Evolutionary conservation across 2,329 filamentous ascomycete species (phyloP).

Genomic region (Trichoderma endophyticum): DNA sequence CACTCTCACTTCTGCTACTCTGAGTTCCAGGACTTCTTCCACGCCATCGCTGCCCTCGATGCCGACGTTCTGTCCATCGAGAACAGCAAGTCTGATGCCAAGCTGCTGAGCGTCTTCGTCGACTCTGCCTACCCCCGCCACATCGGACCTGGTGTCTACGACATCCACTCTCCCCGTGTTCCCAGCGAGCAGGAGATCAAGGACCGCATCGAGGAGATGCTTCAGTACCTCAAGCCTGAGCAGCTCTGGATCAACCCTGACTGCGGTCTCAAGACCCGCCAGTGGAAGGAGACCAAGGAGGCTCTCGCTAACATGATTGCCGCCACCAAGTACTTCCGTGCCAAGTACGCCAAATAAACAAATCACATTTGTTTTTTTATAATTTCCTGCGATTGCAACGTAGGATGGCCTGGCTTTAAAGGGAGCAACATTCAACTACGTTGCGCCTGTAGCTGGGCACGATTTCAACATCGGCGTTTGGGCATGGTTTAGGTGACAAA

Average conservation of each 20-base stretch:
- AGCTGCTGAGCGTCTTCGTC: slow-evolving; percentile 97
- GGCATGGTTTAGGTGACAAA: slow-evolving; percentile 36
- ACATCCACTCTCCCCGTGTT: slow-evolving; percentile 98
- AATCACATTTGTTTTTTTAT: slow-evolving; percentile 20
- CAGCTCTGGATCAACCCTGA: slow-evolving; percentile 99
- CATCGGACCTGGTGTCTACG: slow-evolving; percentile 98
- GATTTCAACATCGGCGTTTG: slow-evolving; percentile 61
- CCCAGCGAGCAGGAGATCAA: slow-evolving; percentile 98
- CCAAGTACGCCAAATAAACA: slow-evolving; percentile 71
- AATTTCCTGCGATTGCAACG: slow-evolving; percentile 22
- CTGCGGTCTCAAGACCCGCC: slow-evolving; percentile 97
- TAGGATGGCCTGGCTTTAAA: slow-evolving; percentile 18
- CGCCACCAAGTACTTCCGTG: slow-evolving; percentile 93
- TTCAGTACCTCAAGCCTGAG: slow-evolving; percentile 92
- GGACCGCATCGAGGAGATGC: slow-evolving; percentile 97
- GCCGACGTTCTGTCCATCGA: slow-evolving; percentile 98
- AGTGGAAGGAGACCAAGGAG: slow-evolving; percentile 98
- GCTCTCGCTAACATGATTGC: slow-evolving; percentile 96
- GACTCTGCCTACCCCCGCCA: slow-evolving; percentile 96
- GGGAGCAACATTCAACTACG: slow-evolving; percentile 31
- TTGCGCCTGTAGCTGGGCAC: slow-evolving; percentile 43
- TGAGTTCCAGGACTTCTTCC: slow-evolving; percentile 99
- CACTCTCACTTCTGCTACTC: slow-evolving; percentile 99
- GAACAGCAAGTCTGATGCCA: slow-evolving; percentile 99
- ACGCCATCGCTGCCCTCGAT: slow-evolving; percentile 96